Evolutionary conservation across 2,329 filamentous ascomycete genomes (phyloP).

Genomic region (Didymella segeticola): DNA sequence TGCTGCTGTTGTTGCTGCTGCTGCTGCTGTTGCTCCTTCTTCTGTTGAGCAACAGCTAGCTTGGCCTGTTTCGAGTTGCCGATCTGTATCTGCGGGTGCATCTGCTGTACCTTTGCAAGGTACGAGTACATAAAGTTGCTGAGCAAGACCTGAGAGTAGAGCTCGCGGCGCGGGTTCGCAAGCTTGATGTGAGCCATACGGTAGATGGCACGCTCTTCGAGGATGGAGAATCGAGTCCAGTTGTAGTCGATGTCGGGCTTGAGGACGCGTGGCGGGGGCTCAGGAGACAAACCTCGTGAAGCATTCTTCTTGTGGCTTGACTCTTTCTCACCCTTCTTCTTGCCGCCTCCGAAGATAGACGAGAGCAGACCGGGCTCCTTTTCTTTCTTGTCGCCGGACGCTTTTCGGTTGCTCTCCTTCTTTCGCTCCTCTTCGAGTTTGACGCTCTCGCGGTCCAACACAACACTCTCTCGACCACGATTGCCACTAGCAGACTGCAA

Average conservation of each 20-base stretch:
- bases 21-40: slow-evolving; percentile 47
- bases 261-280: slow-evolving; percentile 72
- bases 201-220: slow-evolving; percentile 97
- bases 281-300: slow-evolving; percentile 77
- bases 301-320: slow-evolving; percentile 75
- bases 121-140: slow-evolving; percentile 99
- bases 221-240: slow-evolving; percentile 92
- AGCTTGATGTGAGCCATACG: slow-evolving; percentile 99
- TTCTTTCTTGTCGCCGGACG: slow-evolving; percentile 79
- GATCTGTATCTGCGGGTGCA: slow-evolving; percentile 95
- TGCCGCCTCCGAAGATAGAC: slow-evolving; percentile 87
- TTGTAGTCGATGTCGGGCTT: slow-evolving; percentile 92
- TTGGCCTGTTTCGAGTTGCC: slow-evolving; percentile 79
- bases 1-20: slow-evolving; percentile 58
- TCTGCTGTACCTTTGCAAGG: slow-evolving; percentile 96
- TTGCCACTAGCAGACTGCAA: slow-evolving; percentile 74
- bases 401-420: slow-evolving; percentile 78
- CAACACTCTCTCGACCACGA: slow-evolving; percentile 77
- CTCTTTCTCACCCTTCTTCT: slow-evolving; percentile 85
- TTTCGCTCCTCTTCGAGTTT: slow-evolving; percentile 82
- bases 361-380: slow-evolving; percentile 89
- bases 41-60: slow-evolving; percentile 60
- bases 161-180: slow-evolving; percentile 89
- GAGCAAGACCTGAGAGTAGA: slow-evolving; percentile 93
- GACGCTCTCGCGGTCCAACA: slow-evolving; percentile 78